Evolutionary conservation across 441 rosid genomes (phyloP).

Genomic region (Erodium trifolium): DNA sequence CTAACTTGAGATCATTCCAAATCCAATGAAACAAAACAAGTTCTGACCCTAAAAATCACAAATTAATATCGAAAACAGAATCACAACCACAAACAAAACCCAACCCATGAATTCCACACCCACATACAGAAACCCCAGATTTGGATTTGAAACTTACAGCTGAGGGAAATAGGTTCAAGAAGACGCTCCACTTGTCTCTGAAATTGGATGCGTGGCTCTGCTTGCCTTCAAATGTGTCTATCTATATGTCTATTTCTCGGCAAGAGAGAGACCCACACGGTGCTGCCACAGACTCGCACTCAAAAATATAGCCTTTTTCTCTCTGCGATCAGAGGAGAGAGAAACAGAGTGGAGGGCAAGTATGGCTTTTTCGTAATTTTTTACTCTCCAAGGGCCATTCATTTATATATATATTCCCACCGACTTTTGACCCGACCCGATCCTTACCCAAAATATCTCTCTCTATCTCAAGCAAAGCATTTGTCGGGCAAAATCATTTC

Average conservation of each 20-base stretch:
- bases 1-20: not conserved
- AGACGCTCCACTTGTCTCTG: not conserved
- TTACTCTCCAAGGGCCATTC: too few relatives aligned
- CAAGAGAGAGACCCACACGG: not conserved
- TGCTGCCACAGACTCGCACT: not conserved
- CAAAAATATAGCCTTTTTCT: not conserved
- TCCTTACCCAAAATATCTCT: not conserved
- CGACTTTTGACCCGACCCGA: not conserved
- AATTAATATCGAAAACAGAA: not conserved
- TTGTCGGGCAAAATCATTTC: conserved; percentile 5
- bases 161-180: conserved; percentile 2
- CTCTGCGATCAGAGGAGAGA: not conserved
- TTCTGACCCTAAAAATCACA: not conserved
- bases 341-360: not conserved
- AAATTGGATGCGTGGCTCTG: not conserved
- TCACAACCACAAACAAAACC: not conserved
- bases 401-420: too few relatives aligned
- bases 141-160: not conserved
- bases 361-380: too few relatives aligned
- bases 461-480: not conserved
- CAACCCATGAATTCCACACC: not conserved
- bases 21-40: not conserved
- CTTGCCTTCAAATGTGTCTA: too few relatives aligned
- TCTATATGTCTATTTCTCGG: not conserved
- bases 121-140: not conserved